phyloP scores from a whole-genome alignment of 176 grass and related monocot genomes.

The Carex pumila region DNA sequence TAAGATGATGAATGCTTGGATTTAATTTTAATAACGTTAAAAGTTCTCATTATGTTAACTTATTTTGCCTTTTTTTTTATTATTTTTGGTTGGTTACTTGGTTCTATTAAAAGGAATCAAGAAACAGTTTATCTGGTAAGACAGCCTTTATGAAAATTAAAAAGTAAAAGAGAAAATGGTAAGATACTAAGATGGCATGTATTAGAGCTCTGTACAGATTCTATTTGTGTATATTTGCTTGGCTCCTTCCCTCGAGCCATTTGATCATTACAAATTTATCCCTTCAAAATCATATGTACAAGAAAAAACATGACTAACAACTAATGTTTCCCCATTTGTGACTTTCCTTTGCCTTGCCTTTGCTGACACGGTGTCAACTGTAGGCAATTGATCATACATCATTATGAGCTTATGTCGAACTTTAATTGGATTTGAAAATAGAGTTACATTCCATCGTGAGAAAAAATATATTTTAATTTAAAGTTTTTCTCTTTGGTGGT shows the following conservation, averaged over 20 bases:
- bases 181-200: background rate
- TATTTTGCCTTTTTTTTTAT: background rate
- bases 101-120: background rate
- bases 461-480: background rate
- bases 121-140: background rate
- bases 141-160: background rate
- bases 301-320: constrained; percentile 18
- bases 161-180: background rate
- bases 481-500: constrained; percentile 12
- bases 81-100: background rate
- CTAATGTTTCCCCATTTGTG: constrained; percentile 11
- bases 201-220: constrained; percentile 16
- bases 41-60: background rate
- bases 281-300: constrained; percentile 1
- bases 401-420: background rate
- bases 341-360: constrained; percentile 8
- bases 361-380: background rate
- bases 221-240: constrained; percentile 20
- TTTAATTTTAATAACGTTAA: background rate
- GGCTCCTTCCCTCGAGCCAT: constrained; percentile 4
- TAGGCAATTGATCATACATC: constrained; percentile 11
- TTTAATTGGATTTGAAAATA: constrained; percentile 5
- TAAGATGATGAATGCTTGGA: background rate
- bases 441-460: constrained; percentile 1
- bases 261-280: constrained; percentile 12